A percentile compares a stretch with the other conserved stretches of the same genome.
phyloP scores from a whole-genome alignment of 495 filamentous ascomycete genomes.

The Aspergillus kassunensis region DNA sequence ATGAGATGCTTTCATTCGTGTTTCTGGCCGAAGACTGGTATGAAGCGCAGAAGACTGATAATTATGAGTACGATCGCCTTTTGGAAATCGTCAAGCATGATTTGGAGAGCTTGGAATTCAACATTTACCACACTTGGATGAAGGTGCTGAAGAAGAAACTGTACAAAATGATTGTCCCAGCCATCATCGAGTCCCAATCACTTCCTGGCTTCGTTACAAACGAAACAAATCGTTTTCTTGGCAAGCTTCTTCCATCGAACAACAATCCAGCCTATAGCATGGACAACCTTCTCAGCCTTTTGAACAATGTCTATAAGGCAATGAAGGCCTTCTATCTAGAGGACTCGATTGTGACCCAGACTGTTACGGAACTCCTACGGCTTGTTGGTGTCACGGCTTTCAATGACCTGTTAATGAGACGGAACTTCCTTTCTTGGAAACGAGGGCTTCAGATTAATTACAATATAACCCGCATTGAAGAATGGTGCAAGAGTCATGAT shows the following conservation, averaged over 20 bases:
- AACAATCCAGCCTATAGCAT: slow-evolving; percentile 93
- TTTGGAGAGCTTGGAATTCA: slow-evolving; percentile 97
- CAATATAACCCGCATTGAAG: slow-evolving; percentile 98
- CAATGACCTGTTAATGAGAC: slow-evolving; percentile 95
- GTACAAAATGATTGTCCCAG: slow-evolving; percentile 98
- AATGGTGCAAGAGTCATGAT: slow-evolving; percentile 99
- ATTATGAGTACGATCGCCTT: slow-evolving; percentile 97
- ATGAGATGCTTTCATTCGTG: slow-evolving; percentile 99
- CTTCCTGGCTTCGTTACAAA: slow-evolving; percentile 98
- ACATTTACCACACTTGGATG: slow-evolving; percentile 99
- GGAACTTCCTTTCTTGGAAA: slow-evolving; percentile 99
- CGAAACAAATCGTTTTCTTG: slow-evolving; percentile 95
- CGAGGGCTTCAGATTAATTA: slow-evolving; percentile 99
- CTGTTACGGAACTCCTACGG: slow-evolving; percentile 86
- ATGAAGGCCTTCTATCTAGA: slow-evolving; percentile 98
- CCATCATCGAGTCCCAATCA: slow-evolving; percentile 98
- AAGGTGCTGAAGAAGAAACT: slow-evolving; percentile 99
- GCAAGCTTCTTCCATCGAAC: slow-evolving; percentile 87
- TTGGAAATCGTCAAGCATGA: slow-evolving; percentile 99
- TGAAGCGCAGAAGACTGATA: slow-evolving; percentile 97
- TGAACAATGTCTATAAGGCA: slow-evolving; percentile 96
- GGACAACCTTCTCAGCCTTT: slow-evolving; percentile 93
- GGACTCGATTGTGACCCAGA: slow-evolving; percentile 91
- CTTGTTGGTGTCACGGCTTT: slow-evolving; percentile 98
- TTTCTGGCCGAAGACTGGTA: slow-evolving; percentile 99